A percentile compares a stretch with the other conserved stretches of the same genome.
Evolutionary conservation across 352 stramenopile genomes (phyloP).

Genomic region (Aphanomyces stellatus): DNA sequence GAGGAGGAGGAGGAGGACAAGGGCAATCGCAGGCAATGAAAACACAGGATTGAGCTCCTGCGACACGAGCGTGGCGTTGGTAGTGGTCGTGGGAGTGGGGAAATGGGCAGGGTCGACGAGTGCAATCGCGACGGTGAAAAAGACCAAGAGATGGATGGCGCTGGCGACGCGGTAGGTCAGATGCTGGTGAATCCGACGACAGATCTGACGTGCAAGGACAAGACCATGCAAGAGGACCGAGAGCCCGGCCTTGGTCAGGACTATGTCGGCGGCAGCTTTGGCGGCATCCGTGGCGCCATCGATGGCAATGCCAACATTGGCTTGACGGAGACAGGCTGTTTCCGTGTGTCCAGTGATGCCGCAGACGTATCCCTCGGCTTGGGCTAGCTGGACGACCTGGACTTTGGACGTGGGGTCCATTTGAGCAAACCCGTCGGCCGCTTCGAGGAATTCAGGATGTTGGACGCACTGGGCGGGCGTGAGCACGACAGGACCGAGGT

Average conservation of each 20-base stretch:
- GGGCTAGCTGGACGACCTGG: conserved; percentile 82
- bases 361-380: conserved; percentile 58
- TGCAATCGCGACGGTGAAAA: conserved; percentile 91
- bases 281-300: conserved; percentile 83
- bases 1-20: conserved; percentile 92
- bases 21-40: conserved; percentile 86
- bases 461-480: conserved; percentile 42
- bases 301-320: conserved; percentile 66
- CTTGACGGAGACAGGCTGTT: conserved; percentile 54
- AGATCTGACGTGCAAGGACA: conserved; percentile 87
- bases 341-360: conserved; percentile 80
- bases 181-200: conserved; percentile 92
- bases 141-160: conserved; percentile 88
- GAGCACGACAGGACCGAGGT: conserved; percentile 84
- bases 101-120: conserved; percentile 54
- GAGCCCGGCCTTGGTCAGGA: conserved; percentile 90
- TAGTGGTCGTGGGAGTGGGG: conserved; percentile 14
- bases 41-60: conserved; percentile 70
- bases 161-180: conserved; percentile 90
- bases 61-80: conserved; percentile 32
- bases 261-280: conserved; percentile 87
- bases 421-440: conserved; percentile 91
- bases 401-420: conserved; percentile 91
- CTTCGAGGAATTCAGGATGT: conserved; percentile 83
- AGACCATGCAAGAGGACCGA: conserved; percentile 89